These are phyloP conservation scores for Musa acuminata DNA, from an alignment of 176 grass and related monocot species.

Conservation along the genomic window DNA sequence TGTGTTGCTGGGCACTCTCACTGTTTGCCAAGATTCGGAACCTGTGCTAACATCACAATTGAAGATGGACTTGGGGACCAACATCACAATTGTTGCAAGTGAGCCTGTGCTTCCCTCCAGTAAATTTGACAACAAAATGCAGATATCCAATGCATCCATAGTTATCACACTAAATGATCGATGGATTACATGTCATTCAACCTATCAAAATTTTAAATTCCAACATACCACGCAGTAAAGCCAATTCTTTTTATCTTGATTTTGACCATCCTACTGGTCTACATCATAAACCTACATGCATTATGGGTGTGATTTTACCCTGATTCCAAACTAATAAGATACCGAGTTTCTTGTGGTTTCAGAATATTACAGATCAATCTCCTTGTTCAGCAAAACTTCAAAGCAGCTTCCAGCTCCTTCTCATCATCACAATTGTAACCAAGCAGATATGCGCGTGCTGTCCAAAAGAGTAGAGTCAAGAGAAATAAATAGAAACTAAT, in stretches of 20 bases:
- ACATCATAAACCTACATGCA: background rate
- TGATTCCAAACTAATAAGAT: too few relatives aligned
- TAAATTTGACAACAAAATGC: too few relatives aligned
- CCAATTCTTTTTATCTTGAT: background rate
- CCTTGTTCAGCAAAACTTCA: conserved; percentile 56
- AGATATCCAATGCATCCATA: too few relatives aligned
- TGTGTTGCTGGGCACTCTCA: too few relatives aligned
- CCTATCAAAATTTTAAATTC: background rate
- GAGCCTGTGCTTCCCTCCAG: too few relatives aligned
- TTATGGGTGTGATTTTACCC: too few relatives aligned
- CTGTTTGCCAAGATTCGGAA: too few relatives aligned
- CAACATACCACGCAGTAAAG: background rate
- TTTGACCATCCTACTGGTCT: background rate
- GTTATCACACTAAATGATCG: background rate
- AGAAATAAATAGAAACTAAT: too few relatives aligned
- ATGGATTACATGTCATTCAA: background rate
- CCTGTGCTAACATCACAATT: too few relatives aligned
- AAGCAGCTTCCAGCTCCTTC: conserved; percentile 67
- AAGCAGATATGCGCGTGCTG: conserved; percentile 67
- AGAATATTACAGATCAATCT: background rate
- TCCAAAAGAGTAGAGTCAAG: conserved; percentile 16
- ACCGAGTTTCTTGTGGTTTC: too few relatives aligned
- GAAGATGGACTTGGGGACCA: too few relatives aligned
- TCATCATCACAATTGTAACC: conserved; percentile 86
- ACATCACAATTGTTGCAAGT: too few relatives aligned